Base-by-base conservation (phyloP, 2,329 filamentous ascomycete species). In the Ascochyta pisi region DNA sequence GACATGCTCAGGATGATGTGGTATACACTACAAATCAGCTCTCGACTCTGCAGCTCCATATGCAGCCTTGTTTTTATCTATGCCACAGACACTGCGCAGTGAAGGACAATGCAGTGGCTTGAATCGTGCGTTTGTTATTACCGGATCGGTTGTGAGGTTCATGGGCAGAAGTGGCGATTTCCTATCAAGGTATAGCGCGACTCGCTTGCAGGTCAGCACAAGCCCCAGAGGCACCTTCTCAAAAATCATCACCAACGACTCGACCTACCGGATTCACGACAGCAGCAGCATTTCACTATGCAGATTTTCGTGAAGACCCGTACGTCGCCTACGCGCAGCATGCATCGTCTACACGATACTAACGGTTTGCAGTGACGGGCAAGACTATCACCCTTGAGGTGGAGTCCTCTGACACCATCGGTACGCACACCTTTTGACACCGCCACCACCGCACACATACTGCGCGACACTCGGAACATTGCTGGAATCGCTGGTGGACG, bases 361-460 rank as follows among this genome's bases (percentile, higher is more conserved):
- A 50, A 46, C 43, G 55, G 22, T 46, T 53, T 9, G 37, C 50
- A 70, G 66, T 74, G 51, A 97, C 94, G 87, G 94, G 95, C 84
- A 98, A 98, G 91, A 98, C 94, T 82, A 97, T 98, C 87, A 98
- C 95, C 83, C 90, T 97, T 77, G 94, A 98, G 89, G 93, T 97
- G 81, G 94, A 97, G 89, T 96, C 92, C 77, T 92, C 88, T 78
- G 94, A 98, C 84, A 97, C 94, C 76, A 98, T 98, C 85, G 71
- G 71, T 74, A 73, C 69, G 70, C 60, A 70, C 57, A 58, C 19
- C 50, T 63, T 49, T 45, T 56, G 29, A 47, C 31, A 45, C 26
- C 60, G 50, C 57, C 49, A 54, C 55, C 41, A 61, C 47, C 57
- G 59, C 55, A 54, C 52, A 50, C 53, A 56, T 55, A 45, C 42